Conservation (phyloP, 2,329 filamentous ascomycete genomes). For the Pseudocercospora vitis region DNA sequence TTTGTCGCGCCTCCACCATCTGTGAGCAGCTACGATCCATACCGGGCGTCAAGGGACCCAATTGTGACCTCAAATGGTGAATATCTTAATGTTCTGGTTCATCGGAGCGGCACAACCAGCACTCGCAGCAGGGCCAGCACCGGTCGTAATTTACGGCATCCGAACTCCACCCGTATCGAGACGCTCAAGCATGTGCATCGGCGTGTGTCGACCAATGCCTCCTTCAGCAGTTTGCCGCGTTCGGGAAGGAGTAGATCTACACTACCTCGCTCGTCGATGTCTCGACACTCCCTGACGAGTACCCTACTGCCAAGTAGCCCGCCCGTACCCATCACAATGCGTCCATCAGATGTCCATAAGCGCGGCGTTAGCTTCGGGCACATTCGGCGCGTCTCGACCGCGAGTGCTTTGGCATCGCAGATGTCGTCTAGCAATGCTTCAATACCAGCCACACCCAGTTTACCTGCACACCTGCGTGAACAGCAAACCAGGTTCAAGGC, state of each 20-base stretch:
- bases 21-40: slow-evolving; percentile 77
- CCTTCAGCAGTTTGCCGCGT: slow-evolving; percentile 37
- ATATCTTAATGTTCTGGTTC: slow-evolving; percentile 68
- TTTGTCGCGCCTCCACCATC: slow-evolving; percentile 54
- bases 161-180: slow-evolving; percentile 45
- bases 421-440: slow-evolving; percentile 30
- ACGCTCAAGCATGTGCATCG: slow-evolving; percentile 36
- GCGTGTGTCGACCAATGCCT: slow-evolving; percentile 32
- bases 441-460: slow-evolving; percentile 27
- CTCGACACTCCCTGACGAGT: slow-evolving; percentile 47
- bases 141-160: slow-evolving; percentile 42
- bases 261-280: slow-evolving; percentile 39
- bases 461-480: slow-evolving; percentile 30
- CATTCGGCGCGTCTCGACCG: slow-evolving; percentile 48
- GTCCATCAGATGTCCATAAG: slow-evolving; percentile 55
- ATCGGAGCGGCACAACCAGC: slow-evolving; percentile 50
- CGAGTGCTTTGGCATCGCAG: slow-evolving; percentile 41
- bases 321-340: slow-evolving; percentile 46
- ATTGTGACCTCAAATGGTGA: slow-evolving; percentile 53
- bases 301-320: slow-evolving; percentile 51
- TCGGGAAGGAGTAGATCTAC: slow-evolving; percentile 36
- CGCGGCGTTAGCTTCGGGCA: slow-evolving; percentile 65
- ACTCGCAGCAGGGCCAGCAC: slow-evolving; percentile 41
- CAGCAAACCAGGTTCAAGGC: slow-evolving; percentile 25
- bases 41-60: slow-evolving; percentile 65